These are phyloP conservation scores for Gypsophila paniculata DNA, from an alignment of 179 eudicot genomes.

Conservation along the genomic window DNA sequence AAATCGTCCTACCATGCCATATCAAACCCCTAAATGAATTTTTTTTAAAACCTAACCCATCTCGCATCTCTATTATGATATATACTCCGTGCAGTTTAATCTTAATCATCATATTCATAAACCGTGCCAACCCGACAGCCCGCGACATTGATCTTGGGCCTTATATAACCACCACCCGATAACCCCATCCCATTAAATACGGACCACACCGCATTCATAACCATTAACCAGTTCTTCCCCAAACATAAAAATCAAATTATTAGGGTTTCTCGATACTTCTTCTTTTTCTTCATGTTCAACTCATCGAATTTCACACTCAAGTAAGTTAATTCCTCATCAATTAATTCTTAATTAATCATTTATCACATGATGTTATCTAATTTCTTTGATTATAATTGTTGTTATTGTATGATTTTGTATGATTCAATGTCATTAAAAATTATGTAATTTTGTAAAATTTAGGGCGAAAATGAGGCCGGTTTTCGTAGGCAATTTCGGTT, in stretches of 20 bases:
- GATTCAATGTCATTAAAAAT: neutral
- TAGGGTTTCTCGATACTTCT: constrained; percentile 20
- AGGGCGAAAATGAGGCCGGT: constrained; percentile 46
- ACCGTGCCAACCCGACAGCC: too few relatives aligned
- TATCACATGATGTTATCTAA: neutral
- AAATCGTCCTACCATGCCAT: too few relatives aligned
- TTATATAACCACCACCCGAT: neutral
- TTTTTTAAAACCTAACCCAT: too few relatives aligned
- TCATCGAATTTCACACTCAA: constrained; percentile 8
- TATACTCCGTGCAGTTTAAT: too few relatives aligned
- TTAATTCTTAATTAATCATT: neutral
- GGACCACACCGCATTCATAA: neutral
- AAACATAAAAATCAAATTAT: neutral
- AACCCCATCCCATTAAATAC: neutral
- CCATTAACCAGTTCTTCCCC: too few relatives aligned
- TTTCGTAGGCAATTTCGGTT: constrained; percentile 82
- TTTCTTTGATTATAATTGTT: neutral
- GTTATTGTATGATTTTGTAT: neutral
- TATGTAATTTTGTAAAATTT: neutral
- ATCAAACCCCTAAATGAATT: too few relatives aligned
- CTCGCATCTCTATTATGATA: too few relatives aligned
- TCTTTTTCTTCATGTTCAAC: constrained; percentile 1
- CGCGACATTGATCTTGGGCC: neutral
- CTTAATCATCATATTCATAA: too few relatives aligned
- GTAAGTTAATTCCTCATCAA: neutral